Evolutionary conservation across 768 basidiomycete species (phyloP), one percentile per base, ranked within the genome.

Genomic region (Suillus subluteus): DNA sequence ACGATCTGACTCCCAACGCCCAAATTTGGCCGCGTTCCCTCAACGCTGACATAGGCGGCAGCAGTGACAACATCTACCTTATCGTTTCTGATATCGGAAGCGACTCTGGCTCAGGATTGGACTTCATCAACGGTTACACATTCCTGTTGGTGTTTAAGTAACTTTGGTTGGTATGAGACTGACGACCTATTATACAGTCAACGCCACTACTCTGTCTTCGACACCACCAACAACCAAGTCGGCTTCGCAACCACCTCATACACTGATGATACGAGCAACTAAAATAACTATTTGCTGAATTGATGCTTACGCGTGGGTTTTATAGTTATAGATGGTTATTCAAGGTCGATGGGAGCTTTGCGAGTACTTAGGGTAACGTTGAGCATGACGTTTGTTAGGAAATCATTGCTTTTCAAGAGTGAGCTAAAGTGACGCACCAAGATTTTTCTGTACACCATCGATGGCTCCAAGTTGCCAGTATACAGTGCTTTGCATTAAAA

Each of bases 191-290:
- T 23, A 38, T 5, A 58, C 26, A 74, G 76, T 5, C 76, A 85
- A 69, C 80, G 84, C 35, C 84, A 75, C 75, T 84, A 84, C 67
- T 76, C 76, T 63, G 73, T 84, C 16, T 83, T 71, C 67, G 82
- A 85, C 68, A 77, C 79, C 26, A 69, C 69, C 21, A 81, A 83
- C 68, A 61, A 58, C 26, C 78, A 65, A 9, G 72, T 83, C 21
- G 84, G 83, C 15, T 75, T 85, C 58, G 84, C 83, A 1, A 73
- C 58, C 44, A 82, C 82, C 0, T 0, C 44, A 0, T 75, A 80
- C 66, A 84, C 83, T 1, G 0, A 56, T 4, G 50, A 68, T 1
- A 55, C 1, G 0, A 7, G n/a, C 16, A 74, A 74, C 56, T 75
- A 46, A 38, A 21, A 35, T n/a, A 8, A 7, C 26, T 11, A 62